Evolutionary conservation across 2,329 filamentous ascomycete genomes (phyloP).

Genomic region (Raffaelea deltoideospora): DNA sequence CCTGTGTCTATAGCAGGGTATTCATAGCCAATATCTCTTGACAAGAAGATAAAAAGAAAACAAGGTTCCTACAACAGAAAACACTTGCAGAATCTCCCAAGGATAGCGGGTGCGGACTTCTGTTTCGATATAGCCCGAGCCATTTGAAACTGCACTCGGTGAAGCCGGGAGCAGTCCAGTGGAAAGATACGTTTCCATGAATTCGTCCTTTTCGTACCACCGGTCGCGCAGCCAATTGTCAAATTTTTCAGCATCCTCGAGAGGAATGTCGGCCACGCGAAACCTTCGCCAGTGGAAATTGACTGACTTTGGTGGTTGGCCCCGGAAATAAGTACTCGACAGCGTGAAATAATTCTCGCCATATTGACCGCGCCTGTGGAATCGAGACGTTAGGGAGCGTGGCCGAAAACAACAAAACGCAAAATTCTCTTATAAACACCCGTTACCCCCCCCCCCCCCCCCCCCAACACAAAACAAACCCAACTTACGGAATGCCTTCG

Average conservation of each 20-base stretch:
- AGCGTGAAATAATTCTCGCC: conserved; percentile 88
- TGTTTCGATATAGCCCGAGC: conserved; percentile 36
- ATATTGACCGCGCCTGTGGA: conserved; percentile 53
- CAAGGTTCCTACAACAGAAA: conserved; percentile 19
- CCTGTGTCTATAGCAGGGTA: too few species aligned
- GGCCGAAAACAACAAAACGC: too few species aligned
- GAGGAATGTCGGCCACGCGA: conserved; percentile 62
- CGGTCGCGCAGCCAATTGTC: conserved; percentile 71
- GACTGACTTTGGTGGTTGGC: conserved; percentile 80
- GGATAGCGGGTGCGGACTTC: conserved; percentile 37
- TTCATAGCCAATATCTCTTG: too few species aligned
- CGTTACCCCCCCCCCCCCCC: too few species aligned
- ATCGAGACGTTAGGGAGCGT: too few species aligned
- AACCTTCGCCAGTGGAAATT: conserved; percentile 96
- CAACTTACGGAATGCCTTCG: conserved; percentile 74
- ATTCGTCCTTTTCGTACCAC: conserved; percentile 84
- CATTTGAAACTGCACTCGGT: conserved; percentile 14
- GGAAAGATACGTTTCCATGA: conserved; percentile 68
- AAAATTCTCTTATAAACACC: too few species aligned
- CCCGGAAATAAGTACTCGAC: conserved; percentile 74
- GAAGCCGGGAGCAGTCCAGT: conserved; percentile 70
- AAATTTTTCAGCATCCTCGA: conserved; percentile 59
- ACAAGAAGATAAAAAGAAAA: neutral
- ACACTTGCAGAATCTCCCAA: conserved; percentile 41
- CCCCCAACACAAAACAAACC: neutral